Conservation (phyloP, 306 rosid genomes). For the Vicia villosa region DNA sequence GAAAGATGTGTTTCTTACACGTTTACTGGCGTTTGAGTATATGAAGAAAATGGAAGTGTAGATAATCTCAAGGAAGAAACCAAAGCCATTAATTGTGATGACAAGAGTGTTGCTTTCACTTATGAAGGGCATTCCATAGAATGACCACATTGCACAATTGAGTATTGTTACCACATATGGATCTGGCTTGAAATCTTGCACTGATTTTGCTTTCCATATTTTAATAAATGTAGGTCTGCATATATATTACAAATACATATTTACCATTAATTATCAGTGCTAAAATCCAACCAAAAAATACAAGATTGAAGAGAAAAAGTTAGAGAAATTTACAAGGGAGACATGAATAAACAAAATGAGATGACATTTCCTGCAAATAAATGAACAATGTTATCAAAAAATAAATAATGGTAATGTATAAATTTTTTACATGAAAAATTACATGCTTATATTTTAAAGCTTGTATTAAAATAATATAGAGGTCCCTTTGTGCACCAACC, state of each 20-base stretch:
- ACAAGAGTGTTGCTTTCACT: conserved; percentile 61
- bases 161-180: conserved; percentile 72
- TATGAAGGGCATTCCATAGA: conserved; percentile 72
- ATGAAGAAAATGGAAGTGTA: conserved; percentile 48
- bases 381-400: conserved; percentile 5
- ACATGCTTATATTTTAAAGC: neutral
- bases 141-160: conserved; percentile 69
- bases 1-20: conserved; percentile 42
- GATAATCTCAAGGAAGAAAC: conserved; percentile 49
- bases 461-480: neutral
- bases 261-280: neutral
- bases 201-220: conserved; percentile 59
- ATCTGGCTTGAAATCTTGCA: conserved; percentile 78
- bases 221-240: conserved; percentile 74
- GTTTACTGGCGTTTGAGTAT: conserved; percentile 47
- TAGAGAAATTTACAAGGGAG: conserved; percentile 66
- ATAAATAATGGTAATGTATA: too few species aligned
- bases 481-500: conserved; percentile 44
- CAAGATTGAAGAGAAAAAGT: neutral
- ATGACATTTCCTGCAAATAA: conserved; percentile 73
- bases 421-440: neutral
- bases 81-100: conserved; percentile 63
- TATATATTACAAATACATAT: neutral
- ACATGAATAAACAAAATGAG: conserved; percentile 65
- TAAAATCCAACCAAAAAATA: neutral